Percentiles rank a stretch among this genome's conserved stretches.
These are phyloP conservation scores for Yamadazyma dendronema DNA, from an alignment of 1,139 yeast species.

Conservation along the genomic window DNA sequence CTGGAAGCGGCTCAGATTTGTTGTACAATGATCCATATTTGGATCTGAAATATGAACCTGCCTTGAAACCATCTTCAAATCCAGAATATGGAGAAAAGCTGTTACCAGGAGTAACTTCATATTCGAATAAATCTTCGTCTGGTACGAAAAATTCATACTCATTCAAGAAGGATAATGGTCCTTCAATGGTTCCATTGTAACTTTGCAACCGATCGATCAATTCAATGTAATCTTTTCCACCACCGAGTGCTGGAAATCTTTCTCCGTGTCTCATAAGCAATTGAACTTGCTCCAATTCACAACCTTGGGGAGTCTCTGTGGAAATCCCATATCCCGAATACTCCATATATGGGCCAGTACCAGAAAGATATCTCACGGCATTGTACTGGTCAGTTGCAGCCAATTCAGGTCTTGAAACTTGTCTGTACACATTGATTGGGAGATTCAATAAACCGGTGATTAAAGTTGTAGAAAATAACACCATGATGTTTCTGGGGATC, in stretches of 20 bases:
- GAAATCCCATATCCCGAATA: constrained; percentile 34
- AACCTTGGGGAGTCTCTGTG: constrained; percentile 30
- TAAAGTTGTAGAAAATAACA: constrained; percentile 11
- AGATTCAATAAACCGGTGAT: constrained; percentile 13
- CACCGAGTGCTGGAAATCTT: constrained; percentile 29
- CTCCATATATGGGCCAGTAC: constrained; percentile 38
- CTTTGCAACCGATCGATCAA: constrained; percentile 21
- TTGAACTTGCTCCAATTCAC: constrained; percentile 36
- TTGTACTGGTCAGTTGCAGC: constrained; percentile 32
- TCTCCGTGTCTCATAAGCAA: constrained; percentile 38
- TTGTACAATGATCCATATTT: constrained; percentile 27
- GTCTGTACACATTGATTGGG: constrained; percentile 14
- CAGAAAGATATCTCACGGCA: constrained; percentile 31
- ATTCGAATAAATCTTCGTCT: constrained; percentile 25
- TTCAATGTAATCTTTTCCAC: constrained; percentile 23
- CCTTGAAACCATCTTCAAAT: constrained; percentile 25
- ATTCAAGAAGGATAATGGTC: constrained; percentile 26
- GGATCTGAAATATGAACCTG: constrained; percentile 31
- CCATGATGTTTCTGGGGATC: too few species aligned
- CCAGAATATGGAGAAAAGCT: constrained; percentile 25
- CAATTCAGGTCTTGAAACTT: constrained; percentile 28
- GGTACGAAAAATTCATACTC: constrained; percentile 26
- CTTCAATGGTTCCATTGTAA: constrained; percentile 19
- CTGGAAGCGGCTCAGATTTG: constrained; percentile 21
- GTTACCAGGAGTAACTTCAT: constrained; percentile 25